These are phyloP conservation scores for Lunularia cruciata DNA, from an alignment of 225 moss, liverwort and hornwort species.

Conservation along the genomic window DNA sequence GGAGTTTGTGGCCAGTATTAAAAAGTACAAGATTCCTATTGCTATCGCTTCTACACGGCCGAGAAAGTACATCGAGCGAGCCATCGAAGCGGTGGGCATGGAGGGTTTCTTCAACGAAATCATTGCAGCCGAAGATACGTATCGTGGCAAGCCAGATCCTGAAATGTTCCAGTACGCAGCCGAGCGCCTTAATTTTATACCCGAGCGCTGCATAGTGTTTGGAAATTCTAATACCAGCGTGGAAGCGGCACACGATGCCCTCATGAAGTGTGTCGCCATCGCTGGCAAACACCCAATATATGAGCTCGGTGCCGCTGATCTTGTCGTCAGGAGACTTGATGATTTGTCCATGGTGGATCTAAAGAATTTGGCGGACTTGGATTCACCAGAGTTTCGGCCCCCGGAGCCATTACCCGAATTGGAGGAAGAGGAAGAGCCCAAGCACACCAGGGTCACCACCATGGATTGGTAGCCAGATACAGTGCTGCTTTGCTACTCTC, in stretches of 20 bases:
- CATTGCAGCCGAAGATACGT: slow-evolving; percentile 81
- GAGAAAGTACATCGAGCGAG: slow-evolving; percentile 74
- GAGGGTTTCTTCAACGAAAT: slow-evolving; percentile 82
- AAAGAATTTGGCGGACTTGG: slow-evolving; percentile 86
- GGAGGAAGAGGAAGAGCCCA: slow-evolving; percentile 71
- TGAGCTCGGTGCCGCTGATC: slow-evolving; percentile 85
- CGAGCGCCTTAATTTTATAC: slow-evolving; percentile 72
- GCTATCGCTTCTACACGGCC: slow-evolving; percentile 89
- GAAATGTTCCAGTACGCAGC: slow-evolving; percentile 94
- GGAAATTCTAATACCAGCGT: slow-evolving; percentile 90
- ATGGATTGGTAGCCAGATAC: slow-evolving; percentile 55
- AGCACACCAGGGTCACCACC: slow-evolving; percentile 52
- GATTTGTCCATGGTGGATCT: slow-evolving; percentile 85
- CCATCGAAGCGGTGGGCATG: slow-evolving; percentile 96
- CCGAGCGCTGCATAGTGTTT: slow-evolving; percentile 93
- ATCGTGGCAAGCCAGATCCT: slow-evolving; percentile 92
- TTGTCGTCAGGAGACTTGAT: slow-evolving; percentile 81
- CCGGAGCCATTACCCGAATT: slow-evolving; percentile 68
- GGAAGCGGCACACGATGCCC: slow-evolving; percentile 88
- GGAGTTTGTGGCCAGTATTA: slow-evolving; percentile 77
- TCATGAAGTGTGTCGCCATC: slow-evolving; percentile 95
- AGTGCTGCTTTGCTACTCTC: too few species aligned
- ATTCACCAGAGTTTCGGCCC: slow-evolving; percentile 78
- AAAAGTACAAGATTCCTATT: slow-evolving; percentile 75
- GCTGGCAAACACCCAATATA: slow-evolving; percentile 90